phyloP scores from a whole-genome alignment of 2,329 filamentous ascomycete genomes.

The Alternaria dauci region DNA sequence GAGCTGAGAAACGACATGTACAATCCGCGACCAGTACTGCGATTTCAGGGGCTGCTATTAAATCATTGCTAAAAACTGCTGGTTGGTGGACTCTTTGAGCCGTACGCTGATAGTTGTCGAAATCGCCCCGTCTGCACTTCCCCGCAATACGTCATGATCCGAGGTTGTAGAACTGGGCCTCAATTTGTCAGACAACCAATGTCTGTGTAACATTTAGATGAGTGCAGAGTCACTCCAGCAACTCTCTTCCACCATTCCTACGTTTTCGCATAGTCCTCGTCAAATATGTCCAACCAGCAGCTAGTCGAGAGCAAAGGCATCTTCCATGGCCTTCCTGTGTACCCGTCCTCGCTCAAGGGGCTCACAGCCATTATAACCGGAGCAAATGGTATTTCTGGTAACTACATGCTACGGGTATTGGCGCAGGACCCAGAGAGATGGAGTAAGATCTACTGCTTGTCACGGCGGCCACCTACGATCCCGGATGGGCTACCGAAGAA shows the following conservation, averaged over 20 bases:
- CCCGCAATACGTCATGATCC: conserved; percentile 32
- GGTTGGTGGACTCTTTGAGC: not conserved
- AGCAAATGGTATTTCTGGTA: conserved; percentile 63
- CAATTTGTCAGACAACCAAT: not conserved
- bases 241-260: too few species aligned
- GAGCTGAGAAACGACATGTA: not conserved
- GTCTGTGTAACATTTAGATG: not conserved
- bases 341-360: conserved; percentile 51
- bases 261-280: not conserved
- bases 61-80: not conserved
- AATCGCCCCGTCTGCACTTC: conserved; percentile 4
- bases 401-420: conserved; percentile 61
- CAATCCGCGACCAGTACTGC: not conserved
- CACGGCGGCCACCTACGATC: conserved; percentile 56
- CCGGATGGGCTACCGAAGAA: conserved; percentile 45
- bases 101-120: not conserved
- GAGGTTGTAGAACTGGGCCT: conserved; percentile 12
- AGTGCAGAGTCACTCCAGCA: not conserved
- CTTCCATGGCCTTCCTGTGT: conserved; percentile 60
- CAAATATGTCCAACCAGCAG: conserved; percentile 35
- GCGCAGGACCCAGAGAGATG: conserved; percentile 58
- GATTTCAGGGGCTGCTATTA: not conserved
- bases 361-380: conserved; percentile 63
- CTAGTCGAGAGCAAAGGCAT: conserved; percentile 52
- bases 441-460: conserved; percentile 62